phyloP scores from a whole-genome alignment of 1,139 yeast genomes.

The Suhomyces bribrorum region DNA sequence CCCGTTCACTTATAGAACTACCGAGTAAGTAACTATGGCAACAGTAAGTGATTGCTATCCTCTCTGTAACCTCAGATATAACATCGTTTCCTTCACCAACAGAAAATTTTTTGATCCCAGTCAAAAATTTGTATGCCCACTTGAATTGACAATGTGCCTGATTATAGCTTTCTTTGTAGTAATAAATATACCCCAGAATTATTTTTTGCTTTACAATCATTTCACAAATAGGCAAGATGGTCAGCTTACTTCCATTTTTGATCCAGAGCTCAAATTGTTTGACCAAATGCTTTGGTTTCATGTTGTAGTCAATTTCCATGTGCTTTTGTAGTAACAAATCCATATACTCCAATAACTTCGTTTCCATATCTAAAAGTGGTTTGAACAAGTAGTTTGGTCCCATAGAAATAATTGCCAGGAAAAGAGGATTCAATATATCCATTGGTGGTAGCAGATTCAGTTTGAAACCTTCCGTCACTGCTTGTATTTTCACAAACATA shows the following conservation, averaged over 20 bases:
- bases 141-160: slow-evolving; percentile 17
- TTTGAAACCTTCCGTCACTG: not conserved
- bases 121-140: slow-evolving; percentile 24
- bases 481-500: not conserved
- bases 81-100: not conserved
- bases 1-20: not conserved
- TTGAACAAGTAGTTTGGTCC: slow-evolving; percentile 26
- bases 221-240: slow-evolving; percentile 10
- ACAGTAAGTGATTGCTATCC: slow-evolving; percentile 1
- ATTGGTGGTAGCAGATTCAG: not conserved
- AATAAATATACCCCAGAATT: slow-evolving; percentile 19
- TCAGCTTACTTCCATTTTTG: not conserved
- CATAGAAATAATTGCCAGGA: slow-evolving; percentile 19
- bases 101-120: slow-evolving; percentile 1
- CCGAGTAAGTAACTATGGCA: slow-evolving; percentile 2
- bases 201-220: slow-evolving; percentile 19
- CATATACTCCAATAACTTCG: slow-evolving; percentile 12
- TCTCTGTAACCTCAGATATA: not conserved
- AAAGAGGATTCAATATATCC: slow-evolving; percentile 9
- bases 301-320: slow-evolving; percentile 20
- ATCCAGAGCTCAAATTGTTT: slow-evolving; percentile 17
- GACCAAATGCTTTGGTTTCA: slow-evolving; percentile 16
- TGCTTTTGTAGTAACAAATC: slow-evolving; percentile 13
- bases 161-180: slow-evolving; percentile 10
- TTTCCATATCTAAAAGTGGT: slow-evolving; percentile 12